Evolutionary conservation across 2,329 filamentous ascomycete species (phyloP).

Genomic region (Colletotrichum cordylinicola): DNA sequence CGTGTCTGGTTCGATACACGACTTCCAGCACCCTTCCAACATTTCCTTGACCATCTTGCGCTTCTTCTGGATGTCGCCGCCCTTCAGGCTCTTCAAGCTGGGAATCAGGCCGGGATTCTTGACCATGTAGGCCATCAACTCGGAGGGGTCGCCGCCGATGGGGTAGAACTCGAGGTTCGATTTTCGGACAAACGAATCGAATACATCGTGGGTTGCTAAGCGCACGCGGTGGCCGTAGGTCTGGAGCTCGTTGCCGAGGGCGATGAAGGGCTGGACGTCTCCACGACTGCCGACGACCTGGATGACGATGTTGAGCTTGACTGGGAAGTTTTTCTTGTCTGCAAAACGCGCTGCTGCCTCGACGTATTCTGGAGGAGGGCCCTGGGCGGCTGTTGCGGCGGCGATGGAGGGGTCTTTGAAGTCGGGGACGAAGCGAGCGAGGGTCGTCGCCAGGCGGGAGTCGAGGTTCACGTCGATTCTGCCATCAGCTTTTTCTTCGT

Average conservation of each 20-base stretch:
- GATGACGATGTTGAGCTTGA: constrained; percentile 55
- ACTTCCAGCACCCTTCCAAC: constrained; percentile 29
- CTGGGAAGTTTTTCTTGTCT: background rate
- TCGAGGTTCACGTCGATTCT: constrained; percentile 21
- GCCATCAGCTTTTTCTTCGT: constrained; percentile 1
- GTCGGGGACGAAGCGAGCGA: constrained; percentile 15
- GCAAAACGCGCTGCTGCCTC: constrained; percentile 4
- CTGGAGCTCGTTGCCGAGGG: constrained; percentile 54
- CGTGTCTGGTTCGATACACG: constrained; percentile 26
- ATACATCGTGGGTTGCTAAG: constrained; percentile 55
- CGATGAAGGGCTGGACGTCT: constrained; percentile 63
- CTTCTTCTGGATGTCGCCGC: constrained; percentile 30
- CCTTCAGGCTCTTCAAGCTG: constrained; percentile 28
- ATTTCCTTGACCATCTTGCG: constrained; percentile 29
- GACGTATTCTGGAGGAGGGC: constrained; percentile 4
- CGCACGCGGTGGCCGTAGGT: constrained; percentile 55
- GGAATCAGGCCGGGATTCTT: constrained; percentile 33
- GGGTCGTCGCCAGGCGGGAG: constrained; percentile 10
- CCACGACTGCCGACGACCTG: constrained; percentile 59
- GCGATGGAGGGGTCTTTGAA: constrained; percentile 7
- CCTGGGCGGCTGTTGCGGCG: background rate
- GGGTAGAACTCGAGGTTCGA: constrained; percentile 57
- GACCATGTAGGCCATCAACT: constrained; percentile 40
- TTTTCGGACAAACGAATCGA: constrained; percentile 52
- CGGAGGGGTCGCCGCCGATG: constrained; percentile 59